phyloP scores from a whole-genome alignment of 78 protist species.

The Dictyostelium capitatum region DNA sequence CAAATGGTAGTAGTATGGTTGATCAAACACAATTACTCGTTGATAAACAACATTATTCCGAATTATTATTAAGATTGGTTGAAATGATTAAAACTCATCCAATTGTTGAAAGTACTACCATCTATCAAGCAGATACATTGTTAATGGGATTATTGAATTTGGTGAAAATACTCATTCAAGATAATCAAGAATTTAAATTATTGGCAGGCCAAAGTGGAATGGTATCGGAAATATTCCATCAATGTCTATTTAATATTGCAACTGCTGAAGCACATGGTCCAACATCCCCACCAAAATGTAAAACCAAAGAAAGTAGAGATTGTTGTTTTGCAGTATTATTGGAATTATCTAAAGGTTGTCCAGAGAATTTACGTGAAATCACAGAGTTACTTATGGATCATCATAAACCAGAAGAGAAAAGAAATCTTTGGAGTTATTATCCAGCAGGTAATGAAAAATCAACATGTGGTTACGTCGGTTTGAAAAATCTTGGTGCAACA shows the following conservation, averaged over 20 bases:
- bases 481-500: conserved; percentile 93
- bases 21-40: background rate
- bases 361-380: conserved; percentile 13
- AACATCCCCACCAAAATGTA: conserved; percentile 83
- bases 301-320: conserved; percentile 62
- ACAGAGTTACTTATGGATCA: conserved; percentile 9
- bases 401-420: conserved; percentile 59
- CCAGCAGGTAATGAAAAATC: conserved; percentile 85
- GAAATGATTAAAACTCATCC: conserved; percentile 70
- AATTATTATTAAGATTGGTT: conserved; percentile 7
- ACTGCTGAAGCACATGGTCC: conserved; percentile 83
- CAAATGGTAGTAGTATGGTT: background rate
- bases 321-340: conserved; percentile 68
- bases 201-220: conserved; percentile 66
- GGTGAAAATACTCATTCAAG: conserved; percentile 52
- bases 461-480: conserved; percentile 90
- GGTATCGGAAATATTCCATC: conserved; percentile 47
- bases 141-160: conserved; percentile 50
- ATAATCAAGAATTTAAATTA: conserved; percentile 6
- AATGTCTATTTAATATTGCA: conserved; percentile 83
- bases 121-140: conserved; percentile 35
- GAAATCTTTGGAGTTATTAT: conserved; percentile 70
- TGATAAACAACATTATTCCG: background rate
- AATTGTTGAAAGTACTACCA: conserved; percentile 49
- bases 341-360: conserved; percentile 54